Percentiles rank a stretch among this genome's conserved stretches.
These are phyloP conservation scores for Oryza glumipatula DNA, from an alignment of 176 grass and related monocot genomes.

Conservation along the genomic window DNA sequence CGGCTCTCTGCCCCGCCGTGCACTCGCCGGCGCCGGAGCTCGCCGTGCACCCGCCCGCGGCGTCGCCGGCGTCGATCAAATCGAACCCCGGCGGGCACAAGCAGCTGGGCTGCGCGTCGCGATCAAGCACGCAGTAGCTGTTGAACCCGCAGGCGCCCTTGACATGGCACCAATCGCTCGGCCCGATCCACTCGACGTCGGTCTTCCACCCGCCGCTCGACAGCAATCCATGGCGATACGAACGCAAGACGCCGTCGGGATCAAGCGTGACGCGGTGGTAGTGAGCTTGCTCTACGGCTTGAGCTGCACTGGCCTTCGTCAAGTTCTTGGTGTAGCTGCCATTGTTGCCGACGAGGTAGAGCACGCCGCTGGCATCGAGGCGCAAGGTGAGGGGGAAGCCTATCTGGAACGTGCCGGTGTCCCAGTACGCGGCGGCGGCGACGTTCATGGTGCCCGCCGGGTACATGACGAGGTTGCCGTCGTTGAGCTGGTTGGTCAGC, in stretches of 20 bases:
- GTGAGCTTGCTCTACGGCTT: background rate
- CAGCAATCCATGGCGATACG: conserved; percentile 33
- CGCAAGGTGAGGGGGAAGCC: conserved; percentile 43
- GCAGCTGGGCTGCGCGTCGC: conserved; percentile 34
- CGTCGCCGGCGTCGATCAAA: conserved; percentile 3
- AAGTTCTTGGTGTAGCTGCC: conserved; percentile 45
- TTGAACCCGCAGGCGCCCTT: conserved; percentile 40
- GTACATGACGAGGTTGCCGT: conserved; percentile 49
- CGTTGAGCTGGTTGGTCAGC: conserved; percentile 22
- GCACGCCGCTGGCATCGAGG: conserved; percentile 18
- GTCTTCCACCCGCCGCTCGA: background rate
- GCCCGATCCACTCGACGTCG: conserved; percentile 18
- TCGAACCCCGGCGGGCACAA: conserved; percentile 36
- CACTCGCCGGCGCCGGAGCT: background rate
- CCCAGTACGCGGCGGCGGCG: conserved; percentile 37
- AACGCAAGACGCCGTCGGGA: conserved; percentile 25
- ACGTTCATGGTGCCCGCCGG: conserved; percentile 28
- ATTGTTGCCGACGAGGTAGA: conserved; percentile 29
- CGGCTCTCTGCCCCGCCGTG: background rate
- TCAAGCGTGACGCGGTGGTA: conserved; percentile 17
- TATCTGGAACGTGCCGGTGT: conserved; percentile 42
- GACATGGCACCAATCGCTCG: conserved; percentile 45
- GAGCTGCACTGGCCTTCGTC: background rate
- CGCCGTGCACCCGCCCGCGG: background rate
- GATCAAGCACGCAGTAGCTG: conserved; percentile 35